Percentiles rank a stretch among this genome's conserved stretches.
Conservation (phyloP, 371 early-diverging fungal species). For the Dentiscutata heterogama region DNA sequence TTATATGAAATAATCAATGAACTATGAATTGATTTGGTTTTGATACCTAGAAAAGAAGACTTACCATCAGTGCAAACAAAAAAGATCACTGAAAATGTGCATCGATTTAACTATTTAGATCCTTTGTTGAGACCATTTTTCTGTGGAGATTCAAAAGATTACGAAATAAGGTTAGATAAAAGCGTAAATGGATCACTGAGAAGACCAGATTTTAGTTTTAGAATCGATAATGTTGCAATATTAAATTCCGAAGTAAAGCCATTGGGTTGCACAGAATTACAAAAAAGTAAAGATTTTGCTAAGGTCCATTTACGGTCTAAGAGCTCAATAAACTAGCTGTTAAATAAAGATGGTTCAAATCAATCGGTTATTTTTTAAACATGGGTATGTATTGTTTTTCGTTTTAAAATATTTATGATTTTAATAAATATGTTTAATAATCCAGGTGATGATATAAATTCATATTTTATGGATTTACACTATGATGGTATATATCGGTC, state of each 20-base stretch:
- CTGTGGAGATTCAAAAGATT: constrained; percentile 36
- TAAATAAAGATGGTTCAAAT: constrained; percentile 32
- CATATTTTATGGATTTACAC: constrained; percentile 36
- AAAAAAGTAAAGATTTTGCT: constrained; percentile 33
- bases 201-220: constrained; percentile 39
- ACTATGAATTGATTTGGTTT: not conserved
- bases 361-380: constrained; percentile 34
- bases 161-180: constrained; percentile 31
- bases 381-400: not conserved
- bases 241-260: constrained; percentile 35
- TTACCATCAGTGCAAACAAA: constrained; percentile 16
- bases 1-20: constrained; percentile 16
- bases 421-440: no score
- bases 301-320: constrained; percentile 31
- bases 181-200: constrained; percentile 28
- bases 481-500: constrained; percentile 44
- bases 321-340: constrained; percentile 37
- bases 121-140: constrained; percentile 43
- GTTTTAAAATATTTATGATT: not conserved
- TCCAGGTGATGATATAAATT: constrained; percentile 37
- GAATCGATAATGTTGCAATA: constrained; percentile 32
- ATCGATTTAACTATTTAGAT: constrained; percentile 37
- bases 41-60: constrained; percentile 36
- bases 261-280: constrained; percentile 34
- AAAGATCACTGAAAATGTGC: constrained; percentile 43